phyloP scores from a whole-genome alignment of 192 early-diverging fungal species.

The Coemansia sp. region DNA sequence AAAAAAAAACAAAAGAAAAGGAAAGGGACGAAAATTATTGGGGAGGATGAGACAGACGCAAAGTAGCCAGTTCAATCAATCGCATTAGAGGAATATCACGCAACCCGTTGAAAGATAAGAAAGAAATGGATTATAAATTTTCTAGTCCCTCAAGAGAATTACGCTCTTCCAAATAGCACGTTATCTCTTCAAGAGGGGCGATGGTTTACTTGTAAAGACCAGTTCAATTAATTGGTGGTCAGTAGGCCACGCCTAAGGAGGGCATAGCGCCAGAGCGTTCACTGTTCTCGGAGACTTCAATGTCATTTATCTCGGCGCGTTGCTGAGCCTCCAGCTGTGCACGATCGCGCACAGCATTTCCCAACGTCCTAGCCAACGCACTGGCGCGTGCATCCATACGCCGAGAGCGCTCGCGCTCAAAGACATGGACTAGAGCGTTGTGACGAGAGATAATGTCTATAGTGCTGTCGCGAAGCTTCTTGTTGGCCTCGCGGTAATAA shows the following conservation, averaged over 20 bases:
- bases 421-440: constrained; percentile 52
- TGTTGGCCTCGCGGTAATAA: constrained; percentile 58
- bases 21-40: constrained; percentile 6
- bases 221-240: no score
- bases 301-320: constrained; percentile 11
- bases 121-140: no score
- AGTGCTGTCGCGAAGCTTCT: constrained; percentile 40
- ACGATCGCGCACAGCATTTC: constrained; percentile 34
- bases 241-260: neutral
- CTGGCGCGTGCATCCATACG: constrained; percentile 26
- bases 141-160: no score
- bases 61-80: no score
- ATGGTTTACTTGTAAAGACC: no score
- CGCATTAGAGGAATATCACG: no score
- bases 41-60: neutral
- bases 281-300: neutral
- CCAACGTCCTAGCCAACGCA: constrained; percentile 27
- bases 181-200: no score
- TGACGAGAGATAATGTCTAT: constrained; percentile 46
- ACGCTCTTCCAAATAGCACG: no score
- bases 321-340: constrained; percentile 32
- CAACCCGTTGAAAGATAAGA: no score
- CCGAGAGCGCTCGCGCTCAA: constrained; percentile 42
- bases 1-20: constrained; percentile 9
- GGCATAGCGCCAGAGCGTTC: neutral